phyloP scores from a whole-genome alignment of 1,139 yeast species.

The Candida gigantensis region DNA sequence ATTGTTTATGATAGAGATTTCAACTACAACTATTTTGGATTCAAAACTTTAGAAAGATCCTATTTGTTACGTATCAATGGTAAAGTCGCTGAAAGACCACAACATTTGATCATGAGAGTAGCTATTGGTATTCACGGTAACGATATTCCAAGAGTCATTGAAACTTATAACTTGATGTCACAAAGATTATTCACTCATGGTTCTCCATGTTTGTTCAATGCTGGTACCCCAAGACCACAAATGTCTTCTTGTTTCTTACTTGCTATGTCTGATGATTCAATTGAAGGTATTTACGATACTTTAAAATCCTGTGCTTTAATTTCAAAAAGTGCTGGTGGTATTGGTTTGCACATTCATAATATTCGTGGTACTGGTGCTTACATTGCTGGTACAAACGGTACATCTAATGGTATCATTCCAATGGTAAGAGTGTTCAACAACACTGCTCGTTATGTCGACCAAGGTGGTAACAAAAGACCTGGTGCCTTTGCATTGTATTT shows the following conservation, averaged over 20 bases:
- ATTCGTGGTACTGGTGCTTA: constrained; percentile 84
- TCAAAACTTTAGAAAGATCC: constrained; percentile 84
- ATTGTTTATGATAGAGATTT: constrained; percentile 83
- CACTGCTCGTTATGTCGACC: constrained; percentile 91
- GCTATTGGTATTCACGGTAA: constrained; percentile 84
- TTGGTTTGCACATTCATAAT: constrained; percentile 82
- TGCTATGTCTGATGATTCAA: constrained; percentile 87
- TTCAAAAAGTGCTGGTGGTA: constrained; percentile 90
- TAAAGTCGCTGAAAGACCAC: constrained; percentile 85
- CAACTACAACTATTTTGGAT: constrained; percentile 80
- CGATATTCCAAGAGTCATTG: constrained; percentile 69
- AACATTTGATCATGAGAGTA: constrained; percentile 86
- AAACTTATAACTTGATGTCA: constrained; percentile 85
- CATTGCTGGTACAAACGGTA: constrained; percentile 88
- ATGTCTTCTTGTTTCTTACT: constrained; percentile 89
- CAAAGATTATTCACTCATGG: constrained; percentile 84
- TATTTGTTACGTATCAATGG: constrained; percentile 72
- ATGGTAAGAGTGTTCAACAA: constrained; percentile 89
- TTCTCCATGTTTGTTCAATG: constrained; percentile 85
- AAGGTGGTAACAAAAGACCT: constrained; percentile 93
- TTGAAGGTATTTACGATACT: constrained; percentile 87
- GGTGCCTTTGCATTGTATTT: constrained; percentile 89
- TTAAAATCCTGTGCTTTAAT: constrained; percentile 84
- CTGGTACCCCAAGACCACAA: constrained; percentile 86
- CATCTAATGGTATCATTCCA: constrained; percentile 85